Base-by-base conservation (phyloP, 495 filamentous ascomycete species). In the Elasticomyces elasticus region DNA sequence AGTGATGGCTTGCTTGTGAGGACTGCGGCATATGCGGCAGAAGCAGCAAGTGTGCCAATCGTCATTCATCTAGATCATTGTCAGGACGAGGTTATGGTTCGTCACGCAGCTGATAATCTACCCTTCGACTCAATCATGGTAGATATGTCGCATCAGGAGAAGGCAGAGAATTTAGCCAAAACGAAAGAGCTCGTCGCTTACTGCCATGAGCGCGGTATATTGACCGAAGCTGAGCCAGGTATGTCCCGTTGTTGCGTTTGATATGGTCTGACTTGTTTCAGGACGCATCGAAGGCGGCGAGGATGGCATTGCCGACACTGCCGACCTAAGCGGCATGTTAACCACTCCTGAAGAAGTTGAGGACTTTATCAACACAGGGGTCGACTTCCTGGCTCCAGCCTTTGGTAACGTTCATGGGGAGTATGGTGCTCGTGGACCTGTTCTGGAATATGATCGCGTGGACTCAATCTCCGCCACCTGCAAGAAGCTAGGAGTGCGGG, bases 321-420 rank as follows among this genome's bases (percentile, higher is more conserved):
- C 69, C 0, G 86, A 88, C 58, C 66, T 90, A 19, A 83, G 84
- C 63, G 85, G 77, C 0, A 51, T 89, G 48, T 62, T 90, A 58
- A 94, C 87, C n/a, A 89, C 81, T 0, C 79, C 84, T 0, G 84
- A 86, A 63, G 79, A 90, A 67, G 85, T 83, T 35, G 69, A 78
- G 62, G 79, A 85, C 67, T 91, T 91, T 66, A 84, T 87, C 0
- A 76, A 73, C 13, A 87, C 84, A 25, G 87, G 87, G 0, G 87
- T 90, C 55, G 84, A 89, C 66, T 87, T 85, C 79, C 67, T 91
- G 13, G 87, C 86, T 9, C 87, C 87, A 0, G 85, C 86, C 5
- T 91, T 94, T 67, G 87, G 86, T 2, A 91, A 91, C 65, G 84
- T 94, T 30, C 86, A 91, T 71, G 87, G 87, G 5, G 80, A 83